Percentiles rank a stretch among this genome's conserved stretches.
These are phyloP conservation scores for Alnus glutinosa DNA, from an alignment of 306 rosid species.

Conservation along the genomic window DNA sequence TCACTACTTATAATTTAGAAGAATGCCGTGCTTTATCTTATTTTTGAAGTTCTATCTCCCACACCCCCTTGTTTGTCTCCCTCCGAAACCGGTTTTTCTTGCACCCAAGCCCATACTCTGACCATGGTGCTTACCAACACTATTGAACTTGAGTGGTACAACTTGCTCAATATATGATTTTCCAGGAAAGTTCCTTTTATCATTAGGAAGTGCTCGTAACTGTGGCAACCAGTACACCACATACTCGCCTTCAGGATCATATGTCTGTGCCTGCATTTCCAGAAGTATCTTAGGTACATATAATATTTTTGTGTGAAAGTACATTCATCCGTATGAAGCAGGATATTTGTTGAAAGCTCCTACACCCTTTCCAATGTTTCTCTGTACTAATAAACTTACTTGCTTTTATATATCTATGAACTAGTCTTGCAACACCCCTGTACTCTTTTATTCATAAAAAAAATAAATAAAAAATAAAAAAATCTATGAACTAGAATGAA, in stretches of 20 bases:
- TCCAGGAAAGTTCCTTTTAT: slow-evolving; percentile 72
- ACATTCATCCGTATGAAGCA: neutral
- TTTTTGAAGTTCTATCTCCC: slow-evolving; percentile 29
- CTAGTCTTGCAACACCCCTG: too few species aligned
- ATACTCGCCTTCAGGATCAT: slow-evolving; percentile 89
- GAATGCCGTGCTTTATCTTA: neutral
- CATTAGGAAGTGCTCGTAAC: slow-evolving; percentile 52
- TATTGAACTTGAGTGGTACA: slow-evolving; percentile 76
- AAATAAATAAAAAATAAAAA: too few species aligned
- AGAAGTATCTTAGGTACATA: neutral
- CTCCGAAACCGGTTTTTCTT: slow-evolving; percentile 43
- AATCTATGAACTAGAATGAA: too few species aligned
- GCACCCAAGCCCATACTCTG: slow-evolving; percentile 41
- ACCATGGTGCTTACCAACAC: slow-evolving; percentile 35
- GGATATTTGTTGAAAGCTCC: neutral
- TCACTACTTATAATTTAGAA: neutral
- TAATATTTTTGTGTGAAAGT: neutral
- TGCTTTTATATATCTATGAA: neutral
- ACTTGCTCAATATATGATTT: slow-evolving; percentile 60
- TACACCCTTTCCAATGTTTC: neutral
- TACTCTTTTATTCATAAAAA: too few species aligned
- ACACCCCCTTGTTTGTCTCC: slow-evolving; percentile 43
- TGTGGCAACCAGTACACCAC: slow-evolving; percentile 84
- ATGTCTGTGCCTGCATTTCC: slow-evolving; percentile 64
- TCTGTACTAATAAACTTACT: neutral